phyloP scores from a whole-genome alignment of 345 rosid species.

The Kandelia obovata region DNA sequence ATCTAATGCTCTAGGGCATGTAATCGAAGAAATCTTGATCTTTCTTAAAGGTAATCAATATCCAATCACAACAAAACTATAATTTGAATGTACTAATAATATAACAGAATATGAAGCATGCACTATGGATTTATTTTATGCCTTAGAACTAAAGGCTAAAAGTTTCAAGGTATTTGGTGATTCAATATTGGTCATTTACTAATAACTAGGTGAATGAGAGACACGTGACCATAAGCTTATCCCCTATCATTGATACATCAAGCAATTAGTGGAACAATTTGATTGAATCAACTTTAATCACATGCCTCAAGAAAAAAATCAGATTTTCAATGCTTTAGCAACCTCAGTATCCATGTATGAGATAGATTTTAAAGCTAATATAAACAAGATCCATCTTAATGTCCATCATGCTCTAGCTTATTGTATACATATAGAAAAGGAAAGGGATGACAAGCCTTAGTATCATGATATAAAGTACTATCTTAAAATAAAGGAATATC shows the following conservation, averaged over 20 bases:
- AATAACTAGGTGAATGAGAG: neutral
- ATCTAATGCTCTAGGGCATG: too few species aligned
- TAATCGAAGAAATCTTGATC: neutral
- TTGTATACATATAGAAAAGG: neutral
- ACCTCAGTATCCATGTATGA: too few species aligned
- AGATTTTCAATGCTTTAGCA: neutral
- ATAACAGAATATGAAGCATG: neutral
- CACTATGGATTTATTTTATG: rapidly evolving
- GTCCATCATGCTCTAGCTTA: neutral
- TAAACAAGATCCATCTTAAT: neutral
- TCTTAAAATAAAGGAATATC: neutral
- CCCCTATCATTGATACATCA: neutral
- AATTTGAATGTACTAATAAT: neutral
- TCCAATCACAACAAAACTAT: rapidly evolving
- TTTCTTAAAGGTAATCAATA: too few species aligned
- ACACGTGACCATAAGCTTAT: neutral
- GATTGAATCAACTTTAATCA: neutral
- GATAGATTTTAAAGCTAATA: too few species aligned
- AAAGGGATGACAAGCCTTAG: neutral
- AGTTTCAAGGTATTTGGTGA: neutral
- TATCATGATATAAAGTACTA: neutral
- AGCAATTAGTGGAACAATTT: neutral
- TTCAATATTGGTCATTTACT: neutral
- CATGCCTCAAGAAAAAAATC: neutral
- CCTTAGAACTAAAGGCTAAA: neutral